Evolutionary conservation across 441 rosid genomes (phyloP).

Genomic region (Mallotus japonicus): DNA sequence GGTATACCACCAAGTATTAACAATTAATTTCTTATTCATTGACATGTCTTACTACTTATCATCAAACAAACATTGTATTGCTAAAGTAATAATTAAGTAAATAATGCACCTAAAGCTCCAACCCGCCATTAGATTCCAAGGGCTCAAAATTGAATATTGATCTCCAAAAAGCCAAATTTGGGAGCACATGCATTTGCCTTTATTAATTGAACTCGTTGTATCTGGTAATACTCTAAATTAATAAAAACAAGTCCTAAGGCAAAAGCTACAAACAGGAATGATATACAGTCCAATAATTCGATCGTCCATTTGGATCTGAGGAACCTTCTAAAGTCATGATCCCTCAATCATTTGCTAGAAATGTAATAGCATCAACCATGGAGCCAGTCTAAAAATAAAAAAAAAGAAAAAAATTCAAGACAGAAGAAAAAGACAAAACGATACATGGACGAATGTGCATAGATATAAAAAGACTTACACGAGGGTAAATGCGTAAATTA

Average conservation of each 20-base stretch:
- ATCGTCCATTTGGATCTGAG: conserved; percentile 16
- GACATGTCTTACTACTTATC: not conserved
- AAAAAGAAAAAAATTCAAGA: not conserved
- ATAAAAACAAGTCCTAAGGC: not conserved
- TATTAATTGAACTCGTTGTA: conserved; percentile 29
- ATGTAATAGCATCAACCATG: not conserved
- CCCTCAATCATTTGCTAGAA: conserved; percentile 11
- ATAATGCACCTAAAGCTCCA: conserved; percentile 22
- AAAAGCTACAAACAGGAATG: not conserved
- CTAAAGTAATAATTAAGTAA: not conserved
- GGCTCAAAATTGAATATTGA: conserved; percentile 25
- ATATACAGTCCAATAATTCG: not conserved
- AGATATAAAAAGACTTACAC: not conserved
- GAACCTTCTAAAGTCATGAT: conserved; percentile 29
- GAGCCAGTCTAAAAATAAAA: too few relatives aligned
- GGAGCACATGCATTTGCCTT: conserved; percentile 32
- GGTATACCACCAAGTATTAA: not conserved
- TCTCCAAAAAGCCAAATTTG: conserved; percentile 14
- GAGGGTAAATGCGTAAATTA: conserved; percentile 11
- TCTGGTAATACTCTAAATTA: conserved; percentile 16
- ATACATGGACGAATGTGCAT: not conserved
- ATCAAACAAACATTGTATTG: too few relatives aligned
- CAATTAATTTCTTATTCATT: not conserved
- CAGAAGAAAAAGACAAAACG: conserved; percentile 7
- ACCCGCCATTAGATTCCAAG: conserved; percentile 3